phyloP scores from a whole-genome alignment of 768 basidiomycete species.

The Pleurotus platypus region DNA sequence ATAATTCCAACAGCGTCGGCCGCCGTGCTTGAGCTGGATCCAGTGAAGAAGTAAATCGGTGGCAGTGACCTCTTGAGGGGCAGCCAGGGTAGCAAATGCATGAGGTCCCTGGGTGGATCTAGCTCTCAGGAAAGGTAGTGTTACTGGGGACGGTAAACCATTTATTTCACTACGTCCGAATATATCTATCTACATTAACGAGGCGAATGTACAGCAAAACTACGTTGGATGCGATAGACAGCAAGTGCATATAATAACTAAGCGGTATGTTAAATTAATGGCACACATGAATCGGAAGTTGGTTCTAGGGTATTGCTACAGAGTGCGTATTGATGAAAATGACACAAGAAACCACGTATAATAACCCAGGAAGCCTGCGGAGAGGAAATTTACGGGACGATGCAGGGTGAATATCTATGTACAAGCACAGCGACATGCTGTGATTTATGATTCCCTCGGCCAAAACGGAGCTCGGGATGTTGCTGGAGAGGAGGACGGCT shows the following conservation, averaged over 20 bases:
- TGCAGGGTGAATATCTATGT: background rate
- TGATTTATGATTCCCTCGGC: background rate
- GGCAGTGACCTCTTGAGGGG: background rate
- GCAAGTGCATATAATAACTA: background rate
- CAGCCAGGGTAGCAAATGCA: background rate
- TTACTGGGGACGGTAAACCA: too few species aligned
- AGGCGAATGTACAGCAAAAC: background rate
- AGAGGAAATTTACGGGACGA: background rate
- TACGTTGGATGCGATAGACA: background rate
- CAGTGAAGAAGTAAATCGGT: background rate
- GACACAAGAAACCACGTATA: background rate
- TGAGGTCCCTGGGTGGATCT: background rate
- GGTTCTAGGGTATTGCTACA: constrained; percentile 6
- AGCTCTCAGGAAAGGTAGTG: background rate
- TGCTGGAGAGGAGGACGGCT: background rate
- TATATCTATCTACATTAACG: too few species aligned
- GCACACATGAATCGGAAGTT: constrained; percentile 1
- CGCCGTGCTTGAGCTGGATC: background rate
- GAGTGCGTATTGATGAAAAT: background rate
- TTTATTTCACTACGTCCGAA: too few species aligned
- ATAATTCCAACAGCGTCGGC: too few species aligned
- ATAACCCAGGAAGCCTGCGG: background rate
- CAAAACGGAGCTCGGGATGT: background rate
- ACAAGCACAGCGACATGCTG: background rate
- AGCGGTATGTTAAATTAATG: constrained; percentile 4